phyloP scores from a whole-genome alignment of 176 grass and related monocot species.

The Cenchrus fungigraminus region DNA sequence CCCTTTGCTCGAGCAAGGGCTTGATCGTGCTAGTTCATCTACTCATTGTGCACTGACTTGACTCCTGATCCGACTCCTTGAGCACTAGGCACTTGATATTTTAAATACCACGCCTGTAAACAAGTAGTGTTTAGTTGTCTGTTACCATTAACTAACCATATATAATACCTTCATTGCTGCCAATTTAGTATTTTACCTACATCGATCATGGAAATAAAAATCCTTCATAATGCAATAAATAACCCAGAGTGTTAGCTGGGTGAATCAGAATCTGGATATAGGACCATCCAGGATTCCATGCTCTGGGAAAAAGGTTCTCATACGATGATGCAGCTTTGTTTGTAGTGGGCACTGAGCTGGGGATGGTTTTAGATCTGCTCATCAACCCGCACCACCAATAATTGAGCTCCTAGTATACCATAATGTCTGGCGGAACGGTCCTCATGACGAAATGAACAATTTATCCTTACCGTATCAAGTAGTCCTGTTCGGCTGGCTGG shows the following conservation, averaged over 20 bases:
- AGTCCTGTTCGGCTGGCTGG: no score
- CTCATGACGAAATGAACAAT: not conserved
- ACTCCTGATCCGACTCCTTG: slow-evolving; percentile 36
- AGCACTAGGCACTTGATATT: not conserved
- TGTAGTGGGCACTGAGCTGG: not conserved
- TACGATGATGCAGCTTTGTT: not conserved
- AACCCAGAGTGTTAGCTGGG: not conserved
- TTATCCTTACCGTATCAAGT: not conserved
- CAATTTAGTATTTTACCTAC: not conserved
- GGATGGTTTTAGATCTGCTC: not conserved
- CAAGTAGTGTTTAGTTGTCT: not conserved
- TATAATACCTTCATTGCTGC: not conserved
- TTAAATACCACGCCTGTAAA: not conserved
- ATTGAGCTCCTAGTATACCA: not conserved
- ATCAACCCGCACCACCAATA: not conserved
- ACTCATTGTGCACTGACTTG: slow-evolving; percentile 21
- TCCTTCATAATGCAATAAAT: not conserved
- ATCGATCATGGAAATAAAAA: not conserved
- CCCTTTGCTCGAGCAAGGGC: not conserved
- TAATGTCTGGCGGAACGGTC: not conserved
- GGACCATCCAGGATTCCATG: not conserved
- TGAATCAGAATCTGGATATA: slow-evolving; percentile 6
- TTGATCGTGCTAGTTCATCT: slow-evolving; percentile 29
- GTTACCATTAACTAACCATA: not conserved
- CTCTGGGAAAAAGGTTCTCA: not conserved